Evolutionary conservation across 768 basidiomycete genomes (phyloP), one percentile per base, ranked within the genome.

Genomic region (Agaricus subrufescens): DNA sequence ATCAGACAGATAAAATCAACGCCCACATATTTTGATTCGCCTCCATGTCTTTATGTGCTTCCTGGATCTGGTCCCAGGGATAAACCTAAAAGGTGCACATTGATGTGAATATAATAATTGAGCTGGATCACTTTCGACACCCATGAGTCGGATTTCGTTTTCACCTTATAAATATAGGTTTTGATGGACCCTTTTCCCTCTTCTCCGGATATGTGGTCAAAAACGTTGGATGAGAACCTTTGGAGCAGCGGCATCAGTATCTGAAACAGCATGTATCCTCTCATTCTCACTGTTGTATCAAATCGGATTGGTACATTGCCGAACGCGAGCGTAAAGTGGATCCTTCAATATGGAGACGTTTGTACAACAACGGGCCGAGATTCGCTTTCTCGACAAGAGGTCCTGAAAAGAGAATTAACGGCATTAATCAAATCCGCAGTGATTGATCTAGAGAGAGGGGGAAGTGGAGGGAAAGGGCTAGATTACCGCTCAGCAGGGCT

Each of bases 291-390:
- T 75, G 77, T 43, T 70, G 66, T 54, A 91, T 79, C 49, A 96
- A 75, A 23, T 87, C 79, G 3, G 80, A 76, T 69, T 97, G 93
- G 68, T 96, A 97, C 59, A 79, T 74, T n/a, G 76, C 63, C 26
- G 82, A 79, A 45, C 91, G 83, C 30, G 87, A 83, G 25, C 94
- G 84, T 30, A 97, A 73, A 1, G 93, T 96, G 23, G 91, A 91
- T 23, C 94, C 94, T 69, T 93, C 86, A 50, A 98, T 86, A 26
- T 86, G 84, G 50, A 97, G 81, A 15, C 94, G 85, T 73, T 95
- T 98, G 69, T 76, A 85, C 56, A 96, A 73, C 52, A 97, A 81
- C 9, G 84, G 85, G 4, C 63, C 63, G 46, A 97, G 72, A 67
- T 87, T 78, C 56, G 84, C 71, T 12, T 71, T 71, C 12, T 78